Base-by-base conservation (phyloP, 306 rosid species). In the Vigna mungo region DNA sequence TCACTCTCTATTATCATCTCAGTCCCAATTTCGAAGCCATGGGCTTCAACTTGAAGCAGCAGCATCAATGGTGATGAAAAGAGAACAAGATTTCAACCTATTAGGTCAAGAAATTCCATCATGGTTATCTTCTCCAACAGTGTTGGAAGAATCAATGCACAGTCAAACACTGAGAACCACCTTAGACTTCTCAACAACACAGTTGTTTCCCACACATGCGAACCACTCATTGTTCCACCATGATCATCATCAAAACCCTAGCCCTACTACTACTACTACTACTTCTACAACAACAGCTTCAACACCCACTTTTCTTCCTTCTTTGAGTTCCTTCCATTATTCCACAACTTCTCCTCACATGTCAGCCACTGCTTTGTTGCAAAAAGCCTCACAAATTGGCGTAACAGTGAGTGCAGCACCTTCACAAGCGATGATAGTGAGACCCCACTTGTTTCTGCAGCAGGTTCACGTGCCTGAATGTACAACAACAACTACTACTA, bases 311-410 rank as follows among this genome's bases (percentile, higher is more conserved):
- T 64, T 66, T 1, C 43, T 80, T 25, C 62, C 48, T 63, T 36
- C 69, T 46, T 46, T 32, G 46, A 61, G 68, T 34, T 54, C 56
- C 25, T 12, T 56, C 46, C 34, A 18, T 1, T 21, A 36, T 34
- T 32, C 44, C 44, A 61, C 44, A 4, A 1, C 46, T 61, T 37
- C 56, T 51, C 83, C 72, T 58, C 86, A 84, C 75, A 82, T 86
- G 83, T 89, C 93, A 4, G 94, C 94, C 81, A 87, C 96, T 54
- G 89, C 87, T 23, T 81, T 92, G 78, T 75, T 88, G 63, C 91
- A 88, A 68, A 89, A 81, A 37, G 93, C 97, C 15, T 83, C 95
- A 6, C 90, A 82, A 66, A 87, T 92, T 68, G 91, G 93, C 6
- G 89, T 72, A n/a, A 82, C 91, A 49, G 47, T 84, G 53, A 89